Conservation (phyloP, 2,329 filamentous ascomycete genomes). For the Tolypocladium tropicale region DNA sequence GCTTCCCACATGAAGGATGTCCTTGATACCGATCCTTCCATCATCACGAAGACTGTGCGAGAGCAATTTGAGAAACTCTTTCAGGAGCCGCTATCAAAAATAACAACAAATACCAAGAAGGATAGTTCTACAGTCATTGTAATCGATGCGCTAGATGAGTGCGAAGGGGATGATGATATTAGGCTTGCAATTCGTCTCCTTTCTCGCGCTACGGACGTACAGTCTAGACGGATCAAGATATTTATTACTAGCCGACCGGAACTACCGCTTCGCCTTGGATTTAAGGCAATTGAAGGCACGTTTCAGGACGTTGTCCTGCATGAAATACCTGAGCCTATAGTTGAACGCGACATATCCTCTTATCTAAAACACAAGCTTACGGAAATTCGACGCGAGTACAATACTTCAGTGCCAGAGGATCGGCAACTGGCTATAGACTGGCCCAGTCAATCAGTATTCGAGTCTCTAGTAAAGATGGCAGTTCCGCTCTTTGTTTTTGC, state of each 20-base stretch:
- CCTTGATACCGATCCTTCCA: conserved; percentile 18
- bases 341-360: conserved; percentile 24
- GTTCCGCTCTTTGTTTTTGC: conserved; percentile 25
- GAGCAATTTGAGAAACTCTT: conserved; percentile 33
- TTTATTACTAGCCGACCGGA: conserved; percentile 34
- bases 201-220: conserved; percentile 1
- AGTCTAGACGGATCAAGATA: background rate
- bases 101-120: background rate
- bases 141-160: conserved; percentile 23
- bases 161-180: conserved; percentile 16
- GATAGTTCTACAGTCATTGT: conserved; percentile 18
- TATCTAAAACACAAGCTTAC: conserved; percentile 20
- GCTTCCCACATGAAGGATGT: conserved; percentile 13
- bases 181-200: conserved; percentile 15
- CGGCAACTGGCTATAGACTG: conserved; percentile 12
- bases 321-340: conserved; percentile 15
- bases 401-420: background rate
- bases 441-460: conserved; percentile 10
- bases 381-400: conserved; percentile 15
- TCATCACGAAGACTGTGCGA: conserved; percentile 14
- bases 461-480: conserved; percentile 16
- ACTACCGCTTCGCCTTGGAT: conserved; percentile 24
- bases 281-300: conserved; percentile 14
- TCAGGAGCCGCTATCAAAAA: conserved; percentile 17
- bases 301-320: conserved; percentile 22